phyloP scores from a whole-genome alignment of 805 yeast species.

The Ogataea chonburiensis region DNA sequence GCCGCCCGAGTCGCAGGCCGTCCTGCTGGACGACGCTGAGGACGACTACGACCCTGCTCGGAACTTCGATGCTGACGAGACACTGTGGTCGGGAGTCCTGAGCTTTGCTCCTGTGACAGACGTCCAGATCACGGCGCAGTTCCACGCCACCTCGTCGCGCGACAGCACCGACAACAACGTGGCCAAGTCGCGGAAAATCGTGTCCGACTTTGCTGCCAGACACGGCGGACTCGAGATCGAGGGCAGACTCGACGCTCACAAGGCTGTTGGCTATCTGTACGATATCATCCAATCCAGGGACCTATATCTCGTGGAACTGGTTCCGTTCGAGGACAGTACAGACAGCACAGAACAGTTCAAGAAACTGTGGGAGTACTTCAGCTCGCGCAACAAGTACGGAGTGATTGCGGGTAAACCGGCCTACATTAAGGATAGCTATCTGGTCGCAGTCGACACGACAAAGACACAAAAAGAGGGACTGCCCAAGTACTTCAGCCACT shows the following conservation, averaged over 20 bases:
- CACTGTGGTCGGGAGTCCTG: constrained; percentile 25
- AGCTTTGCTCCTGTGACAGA: constrained; percentile 22
- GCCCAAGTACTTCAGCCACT: constrained; percentile 22
- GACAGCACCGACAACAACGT: constrained; percentile 11
- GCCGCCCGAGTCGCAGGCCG: constrained; percentile 19
- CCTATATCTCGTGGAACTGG: constrained; percentile 49
- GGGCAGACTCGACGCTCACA: constrained; percentile 57
- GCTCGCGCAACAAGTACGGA: constrained; percentile 50
- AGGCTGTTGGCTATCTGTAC: constrained; percentile 57
- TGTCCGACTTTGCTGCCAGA: constrained; percentile 16
- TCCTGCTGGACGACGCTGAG: constrained; percentile 5
- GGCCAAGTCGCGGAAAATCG: constrained; percentile 18
- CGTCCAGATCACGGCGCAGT: constrained; percentile 17
- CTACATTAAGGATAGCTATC: constrained; percentile 62
- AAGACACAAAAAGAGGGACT: constrained; percentile 14
- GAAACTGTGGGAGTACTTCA: constrained; percentile 46
- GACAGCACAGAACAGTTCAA: constrained; percentile 26
- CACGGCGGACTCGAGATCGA: constrained; percentile 43
- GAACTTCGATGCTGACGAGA: constrained; percentile 17
- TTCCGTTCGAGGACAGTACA: constrained; percentile 28
- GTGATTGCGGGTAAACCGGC: constrained; percentile 51
- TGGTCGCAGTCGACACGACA: constrained; percentile 36
- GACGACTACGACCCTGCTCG: constrained; percentile 28
- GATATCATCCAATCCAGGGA: constrained; percentile 50
- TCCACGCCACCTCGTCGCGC: constrained; percentile 17